Conservation (phyloP, 495 filamentous ascomycete species). For the Opeltia flavorubescens region DNA sequence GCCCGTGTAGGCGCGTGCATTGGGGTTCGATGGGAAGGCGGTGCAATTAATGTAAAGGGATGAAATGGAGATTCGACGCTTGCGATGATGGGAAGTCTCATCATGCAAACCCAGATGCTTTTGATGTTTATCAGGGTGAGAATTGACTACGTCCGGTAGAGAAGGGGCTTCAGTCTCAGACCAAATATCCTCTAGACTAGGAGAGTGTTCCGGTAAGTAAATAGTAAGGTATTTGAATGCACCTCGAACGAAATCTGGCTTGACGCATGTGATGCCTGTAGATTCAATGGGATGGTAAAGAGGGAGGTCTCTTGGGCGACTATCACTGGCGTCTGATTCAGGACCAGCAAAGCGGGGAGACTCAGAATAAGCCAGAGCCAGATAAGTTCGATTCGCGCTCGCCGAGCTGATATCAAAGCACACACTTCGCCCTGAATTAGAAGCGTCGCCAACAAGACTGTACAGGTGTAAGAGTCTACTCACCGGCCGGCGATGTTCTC, state of each 20-base stretch:
- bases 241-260: not conserved
- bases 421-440: not conserved
- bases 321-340: not conserved
- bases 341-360: not conserved
- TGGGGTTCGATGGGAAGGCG: conserved; percentile 19
- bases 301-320: not conserved
- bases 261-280: not conserved
- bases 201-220: not conserved
- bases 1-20: conserved; percentile 45
- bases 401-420: not conserved
- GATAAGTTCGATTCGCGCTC: not conserved
- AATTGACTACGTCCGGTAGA: not conserved
- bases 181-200: not conserved
- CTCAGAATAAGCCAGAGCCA: not conserved
- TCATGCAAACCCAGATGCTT: not conserved
- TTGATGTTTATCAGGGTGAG: not conserved
- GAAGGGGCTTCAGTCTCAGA: not conserved
- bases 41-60: conserved; percentile 1
- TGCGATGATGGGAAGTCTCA: not conserved
- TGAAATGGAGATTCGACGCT: not conserved
- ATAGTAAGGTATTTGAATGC: conserved; percentile 1
- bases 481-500: not conserved
- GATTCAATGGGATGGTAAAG: not conserved
- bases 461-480: not conserved
- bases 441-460: not conserved